Base-by-base conservation (phyloP, 768 basidiomycete species). In the Lentinus brumalis region DNA sequence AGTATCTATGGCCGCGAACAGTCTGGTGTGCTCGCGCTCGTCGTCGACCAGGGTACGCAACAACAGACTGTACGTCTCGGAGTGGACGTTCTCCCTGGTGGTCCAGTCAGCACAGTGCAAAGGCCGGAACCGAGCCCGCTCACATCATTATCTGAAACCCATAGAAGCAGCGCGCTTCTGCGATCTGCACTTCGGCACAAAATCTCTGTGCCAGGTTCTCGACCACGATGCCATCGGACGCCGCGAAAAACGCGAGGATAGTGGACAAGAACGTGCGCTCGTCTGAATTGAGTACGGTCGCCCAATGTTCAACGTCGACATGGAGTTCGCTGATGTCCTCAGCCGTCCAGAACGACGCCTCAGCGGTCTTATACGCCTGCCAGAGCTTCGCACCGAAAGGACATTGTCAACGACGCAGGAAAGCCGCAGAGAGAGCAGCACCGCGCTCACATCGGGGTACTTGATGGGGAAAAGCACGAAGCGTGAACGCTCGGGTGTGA, bases 101-200 rank as follows among this genome's bases (percentile, higher is more conserved):
- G 21, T 7, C 6, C 7, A 29, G 29, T 21, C 3, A 21, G 21
- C 5, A 18, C 21, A n/a, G n/a, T 49, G 26, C 5, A 12, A 14
- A 49, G 1, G 30, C n/a, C n/a, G n/a, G n/a, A n/a, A n/a, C n/a
- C n/a, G n/a, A n/a, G n/a, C n/a, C n/a, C n/a, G 12, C 44, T 46
- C 12, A 56, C 80, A 82, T 82, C 81, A 81, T 81, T 70, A 81
- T 81, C 68, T 83, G 81, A 75, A 81, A 83, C 42, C 80, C 81
- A 70, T 83, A 83, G 73, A 83, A 83, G 71, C 80, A 81, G 31
- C 81, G 73, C 45, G 80, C 81, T 69, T 83, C 81, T 53, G 81
- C 78, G 40, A 73, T 71, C 68, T 82, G 81, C 8, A 82, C 81
- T 65, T 82, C 81, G 59, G 71, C 66, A 40, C 75, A 78, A 71